Evolutionary conservation across 768 basidiomycete genomes (phyloP).

Genomic region (Macrolepiota dolichaula): DNA sequence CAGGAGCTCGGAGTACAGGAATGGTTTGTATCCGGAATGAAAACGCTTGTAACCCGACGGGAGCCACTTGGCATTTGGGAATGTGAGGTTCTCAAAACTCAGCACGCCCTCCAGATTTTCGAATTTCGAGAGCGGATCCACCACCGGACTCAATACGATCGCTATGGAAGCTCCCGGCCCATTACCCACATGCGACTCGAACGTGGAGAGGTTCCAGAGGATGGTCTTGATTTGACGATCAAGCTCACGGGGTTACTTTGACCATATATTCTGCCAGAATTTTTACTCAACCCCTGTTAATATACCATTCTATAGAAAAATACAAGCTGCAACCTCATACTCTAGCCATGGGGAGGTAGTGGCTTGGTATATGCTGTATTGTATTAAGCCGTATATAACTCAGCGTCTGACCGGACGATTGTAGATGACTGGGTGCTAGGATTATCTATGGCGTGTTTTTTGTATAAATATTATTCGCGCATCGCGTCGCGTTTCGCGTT

Average conservation of each 20-base stretch:
- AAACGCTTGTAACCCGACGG: background rate
- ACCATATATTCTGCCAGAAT: too few relatives aligned
- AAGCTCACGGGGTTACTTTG: background rate
- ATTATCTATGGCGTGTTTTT: too few relatives aligned
- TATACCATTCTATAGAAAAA: too few relatives aligned
- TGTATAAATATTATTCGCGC: too few relatives aligned
- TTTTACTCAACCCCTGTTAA: too few relatives aligned
- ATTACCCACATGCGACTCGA: background rate
- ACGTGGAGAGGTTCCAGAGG: background rate
- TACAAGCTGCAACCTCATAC: too few relatives aligned
- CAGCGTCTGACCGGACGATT: too few relatives aligned
- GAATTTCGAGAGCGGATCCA: slow-evolving; percentile 9
- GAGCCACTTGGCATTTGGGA: background rate
- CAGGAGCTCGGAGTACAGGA: slow-evolving; percentile 1
- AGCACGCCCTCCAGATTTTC: background rate
- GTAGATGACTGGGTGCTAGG: too few relatives aligned
- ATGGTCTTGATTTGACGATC: background rate
- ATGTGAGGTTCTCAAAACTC: background rate
- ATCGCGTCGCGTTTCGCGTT: too few relatives aligned
- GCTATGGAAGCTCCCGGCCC: background rate
- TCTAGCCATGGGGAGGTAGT: too few relatives aligned
- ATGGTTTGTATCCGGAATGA: slow-evolving; percentile 6
- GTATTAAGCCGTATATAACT: too few relatives aligned
- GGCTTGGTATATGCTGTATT: too few relatives aligned
- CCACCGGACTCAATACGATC: background rate